These are phyloP conservation scores for Begonia loranthoides DNA, from an alignment of 306 rosid species.

Conservation along the genomic window DNA sequence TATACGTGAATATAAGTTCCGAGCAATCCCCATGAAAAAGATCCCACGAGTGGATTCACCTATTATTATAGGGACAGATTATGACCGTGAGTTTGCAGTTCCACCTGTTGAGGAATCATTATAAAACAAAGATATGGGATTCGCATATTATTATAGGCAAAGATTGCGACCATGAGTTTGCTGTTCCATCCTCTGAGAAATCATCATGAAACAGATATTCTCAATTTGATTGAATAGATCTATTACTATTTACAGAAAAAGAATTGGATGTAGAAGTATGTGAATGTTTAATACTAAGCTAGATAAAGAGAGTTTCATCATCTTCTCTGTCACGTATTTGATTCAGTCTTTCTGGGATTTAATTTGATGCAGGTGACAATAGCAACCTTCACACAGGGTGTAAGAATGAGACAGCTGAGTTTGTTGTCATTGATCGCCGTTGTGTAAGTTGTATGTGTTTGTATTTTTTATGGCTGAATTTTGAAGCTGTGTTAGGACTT, in stretches of 20 bases:
- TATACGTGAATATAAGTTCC: no score
- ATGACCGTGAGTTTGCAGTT: not conserved
- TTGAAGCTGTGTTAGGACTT: conserved; percentile 28
- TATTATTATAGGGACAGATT: no score
- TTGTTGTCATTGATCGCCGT: conserved; percentile 54
- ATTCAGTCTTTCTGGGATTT: conserved; percentile 16
- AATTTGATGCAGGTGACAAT: conserved; percentile 34
- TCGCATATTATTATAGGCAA: no score
- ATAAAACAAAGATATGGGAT: no score
- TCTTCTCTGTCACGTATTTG: not conserved
- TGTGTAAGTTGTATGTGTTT: conserved; percentile 99
- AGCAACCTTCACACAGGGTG: conserved; percentile 14
- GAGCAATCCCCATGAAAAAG: no score
- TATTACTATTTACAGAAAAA: no score
- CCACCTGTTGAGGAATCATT: conserved; percentile 1
- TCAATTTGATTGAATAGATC: conserved; percentile 5
- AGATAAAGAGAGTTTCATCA: no score
- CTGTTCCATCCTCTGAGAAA: conserved; percentile 7
- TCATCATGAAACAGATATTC: not conserved
- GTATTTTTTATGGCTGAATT: conserved; percentile 29
- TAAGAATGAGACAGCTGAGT: conserved; percentile 19
- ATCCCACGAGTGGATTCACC: no score
- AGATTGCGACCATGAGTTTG: no score
- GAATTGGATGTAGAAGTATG: no score
- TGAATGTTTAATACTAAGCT: no score